Conservation (phyloP, 2,329 filamentous ascomycete species). For the Alternaria dauci region DNA sequence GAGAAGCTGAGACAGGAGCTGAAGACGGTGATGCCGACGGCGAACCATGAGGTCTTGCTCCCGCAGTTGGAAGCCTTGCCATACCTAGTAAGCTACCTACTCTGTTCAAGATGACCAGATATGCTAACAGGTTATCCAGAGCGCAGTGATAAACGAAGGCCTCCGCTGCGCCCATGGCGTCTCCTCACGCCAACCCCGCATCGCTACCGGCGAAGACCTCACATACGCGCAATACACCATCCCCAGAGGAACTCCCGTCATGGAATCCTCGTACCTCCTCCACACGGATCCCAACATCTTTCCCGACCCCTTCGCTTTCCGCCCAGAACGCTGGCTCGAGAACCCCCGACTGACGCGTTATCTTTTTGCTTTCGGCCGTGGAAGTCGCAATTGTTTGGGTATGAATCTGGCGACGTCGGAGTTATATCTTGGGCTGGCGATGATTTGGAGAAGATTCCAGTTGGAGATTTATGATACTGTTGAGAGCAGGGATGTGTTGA, state of each 20-base stretch:
- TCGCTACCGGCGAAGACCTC: conserved; percentile 29
- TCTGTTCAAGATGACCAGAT: background rate
- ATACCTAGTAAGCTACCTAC: background rate
- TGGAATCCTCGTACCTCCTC: conserved; percentile 39
- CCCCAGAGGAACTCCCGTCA: conserved; percentile 39
- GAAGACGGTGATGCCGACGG: background rate
- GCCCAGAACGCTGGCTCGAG: conserved; percentile 42
- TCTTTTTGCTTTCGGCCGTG: conserved; percentile 20
- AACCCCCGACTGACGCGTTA: conserved; percentile 15
- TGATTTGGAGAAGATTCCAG: conserved; percentile 13
- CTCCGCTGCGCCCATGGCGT: conserved; percentile 36
- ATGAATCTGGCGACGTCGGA: conserved; percentile 26
- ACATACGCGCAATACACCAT: conserved; percentile 23
- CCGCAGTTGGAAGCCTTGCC: background rate
- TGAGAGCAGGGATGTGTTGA: background rate
- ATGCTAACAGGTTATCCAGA: background rate
- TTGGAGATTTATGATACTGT: conserved; percentile 16
- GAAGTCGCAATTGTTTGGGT: conserved; percentile 20
- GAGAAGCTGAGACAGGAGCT: background rate
- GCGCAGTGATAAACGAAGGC: conserved; percentile 18
- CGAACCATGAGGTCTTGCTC: background rate
- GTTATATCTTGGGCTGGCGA: conserved; percentile 17
- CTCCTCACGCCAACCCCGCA: conserved; percentile 31
- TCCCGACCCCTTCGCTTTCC: conserved; percentile 29
- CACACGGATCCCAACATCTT: conserved; percentile 38